Percentiles rank a stretch among this genome's conserved stretches.
phyloP scores from a whole-genome alignment of 1,284 basidiomycete genomes.

The Bjerkandera adusta region DNA sequence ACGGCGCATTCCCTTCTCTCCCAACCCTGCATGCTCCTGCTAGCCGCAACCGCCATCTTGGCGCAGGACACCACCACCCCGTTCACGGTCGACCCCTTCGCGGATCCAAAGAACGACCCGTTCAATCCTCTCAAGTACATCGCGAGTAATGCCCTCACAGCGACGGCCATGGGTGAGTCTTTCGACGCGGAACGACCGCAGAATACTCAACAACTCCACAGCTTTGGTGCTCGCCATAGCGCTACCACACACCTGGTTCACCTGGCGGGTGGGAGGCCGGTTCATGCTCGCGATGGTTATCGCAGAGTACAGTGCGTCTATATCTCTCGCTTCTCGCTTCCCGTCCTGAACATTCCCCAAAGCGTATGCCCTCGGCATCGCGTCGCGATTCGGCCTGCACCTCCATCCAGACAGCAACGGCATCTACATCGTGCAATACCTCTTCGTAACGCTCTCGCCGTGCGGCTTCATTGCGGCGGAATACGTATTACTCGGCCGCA shows the following conservation, averaged over 20 bases:
- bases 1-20: no score
- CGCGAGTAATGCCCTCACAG: slow-evolving; percentile 50
- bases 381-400: slow-evolving; percentile 46
- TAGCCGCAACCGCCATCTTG: no score
- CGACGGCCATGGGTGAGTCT: slow-evolving; percentile 43
- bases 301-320: slow-evolving; percentile 49
- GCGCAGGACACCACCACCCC: background rate
- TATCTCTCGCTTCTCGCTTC: background rate
- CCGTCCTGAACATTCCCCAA: background rate
- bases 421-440: slow-evolving; percentile 73
- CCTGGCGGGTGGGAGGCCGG: slow-evolving; percentile 46
- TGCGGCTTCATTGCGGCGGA: slow-evolving; percentile 78
- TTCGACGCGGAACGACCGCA: background rate
- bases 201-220: slow-evolving; percentile 17
- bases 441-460: slow-evolving; percentile 80
- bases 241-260: slow-evolving; percentile 45
- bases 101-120: slow-evolving; percentile 48
- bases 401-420: slow-evolving; percentile 33
- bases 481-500: slow-evolving; percentile 65
- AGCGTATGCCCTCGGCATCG: slow-evolving; percentile 47
- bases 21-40: no score
- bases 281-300: slow-evolving; percentile 64
- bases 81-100: slow-evolving; percentile 8
- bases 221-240: slow-evolving; percentile 48
- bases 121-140: slow-evolving; percentile 59